Conservation (phyloP, 495 filamentous ascomycete species). For the Aspergillus wentii region DNA sequence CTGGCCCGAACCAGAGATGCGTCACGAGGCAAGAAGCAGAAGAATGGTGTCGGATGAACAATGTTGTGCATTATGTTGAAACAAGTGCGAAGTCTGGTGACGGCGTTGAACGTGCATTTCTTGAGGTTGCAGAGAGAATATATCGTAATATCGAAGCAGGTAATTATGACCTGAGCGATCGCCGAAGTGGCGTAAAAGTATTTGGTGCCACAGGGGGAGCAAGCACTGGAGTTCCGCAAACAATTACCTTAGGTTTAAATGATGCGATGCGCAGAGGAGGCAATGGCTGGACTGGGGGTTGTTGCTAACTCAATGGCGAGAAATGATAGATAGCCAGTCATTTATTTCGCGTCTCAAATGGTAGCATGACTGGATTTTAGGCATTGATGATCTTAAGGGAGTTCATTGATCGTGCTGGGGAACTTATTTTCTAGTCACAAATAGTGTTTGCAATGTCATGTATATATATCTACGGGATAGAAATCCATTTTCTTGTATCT, state of each 20-base stretch:
- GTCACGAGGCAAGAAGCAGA: slow-evolving; percentile 76
- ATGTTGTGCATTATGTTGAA: slow-evolving; percentile 85
- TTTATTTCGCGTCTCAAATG: too few relatives aligned
- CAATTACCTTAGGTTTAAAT: slow-evolving; percentile 54
- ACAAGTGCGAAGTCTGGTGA: slow-evolving; percentile 94
- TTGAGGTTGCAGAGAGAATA: slow-evolving; percentile 88
- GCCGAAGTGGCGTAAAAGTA: slow-evolving; percentile 88
- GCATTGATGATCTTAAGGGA: too few relatives aligned
- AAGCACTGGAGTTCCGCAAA: slow-evolving; percentile 37
- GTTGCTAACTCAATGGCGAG: slow-evolving; percentile 32
- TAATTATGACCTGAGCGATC: slow-evolving; percentile 89
- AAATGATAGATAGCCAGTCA: too few relatives aligned
- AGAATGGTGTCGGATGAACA: slow-evolving; percentile 80
- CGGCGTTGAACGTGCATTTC: slow-evolving; percentile 87
- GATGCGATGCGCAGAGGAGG: slow-evolving; percentile 46
- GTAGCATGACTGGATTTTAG: too few relatives aligned
- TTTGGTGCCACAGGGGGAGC: slow-evolving; percentile 49
- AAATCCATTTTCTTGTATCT: too few relatives aligned
- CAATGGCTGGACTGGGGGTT: slow-evolving; percentile 39
- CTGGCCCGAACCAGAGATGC: slow-evolving; percentile 61
- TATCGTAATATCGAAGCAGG: slow-evolving; percentile 93
- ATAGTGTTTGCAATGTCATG: too few relatives aligned
- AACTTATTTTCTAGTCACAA: too few relatives aligned
- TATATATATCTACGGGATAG: too few relatives aligned
- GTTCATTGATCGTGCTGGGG: too few relatives aligned